Conservation (phyloP, 208 protist genomes). For the Acanthamoeba royreba region DNA sequence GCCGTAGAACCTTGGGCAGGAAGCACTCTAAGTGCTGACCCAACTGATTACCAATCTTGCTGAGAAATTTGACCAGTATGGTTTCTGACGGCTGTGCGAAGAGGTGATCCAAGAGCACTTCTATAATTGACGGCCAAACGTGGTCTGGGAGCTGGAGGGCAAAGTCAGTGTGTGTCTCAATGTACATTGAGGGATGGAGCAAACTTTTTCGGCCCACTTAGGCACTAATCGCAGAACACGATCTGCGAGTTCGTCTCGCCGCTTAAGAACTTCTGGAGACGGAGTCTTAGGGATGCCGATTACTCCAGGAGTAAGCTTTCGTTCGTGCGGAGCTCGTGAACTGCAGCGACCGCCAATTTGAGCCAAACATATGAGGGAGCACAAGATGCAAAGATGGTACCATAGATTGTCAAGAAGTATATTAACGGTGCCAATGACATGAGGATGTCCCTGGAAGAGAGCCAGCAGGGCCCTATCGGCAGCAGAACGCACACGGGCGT, state of each 20-base stretch:
- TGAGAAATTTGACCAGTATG: not conserved
- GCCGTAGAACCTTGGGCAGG: not conserved
- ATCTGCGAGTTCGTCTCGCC: not conserved
- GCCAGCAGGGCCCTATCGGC: not conserved
- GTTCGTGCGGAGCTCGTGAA: not conserved
- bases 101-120: not conserved
- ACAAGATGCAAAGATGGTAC: not conserved
- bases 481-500: not conserved
- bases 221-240: not conserved
- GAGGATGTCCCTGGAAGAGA: not conserved
- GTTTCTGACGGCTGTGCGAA: not conserved
- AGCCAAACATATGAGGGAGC: not conserved
- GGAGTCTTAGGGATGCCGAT: not conserved
- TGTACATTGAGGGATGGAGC: not conserved
- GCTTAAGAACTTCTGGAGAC: not conserved
- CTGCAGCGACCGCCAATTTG: not conserved
- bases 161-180: not conserved
- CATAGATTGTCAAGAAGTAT: not conserved
- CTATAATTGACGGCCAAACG: not conserved
- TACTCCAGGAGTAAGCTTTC: not conserved
- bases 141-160: not conserved
- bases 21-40: not conserved
- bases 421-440: not conserved
- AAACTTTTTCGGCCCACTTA: slow-evolving; percentile 13
- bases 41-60: not conserved